Percentiles rank a stretch among this genome's conserved stretches.
phyloP scores from a whole-genome alignment of 176 grass and related monocot genomes.

The Carex pumila region DNA sequence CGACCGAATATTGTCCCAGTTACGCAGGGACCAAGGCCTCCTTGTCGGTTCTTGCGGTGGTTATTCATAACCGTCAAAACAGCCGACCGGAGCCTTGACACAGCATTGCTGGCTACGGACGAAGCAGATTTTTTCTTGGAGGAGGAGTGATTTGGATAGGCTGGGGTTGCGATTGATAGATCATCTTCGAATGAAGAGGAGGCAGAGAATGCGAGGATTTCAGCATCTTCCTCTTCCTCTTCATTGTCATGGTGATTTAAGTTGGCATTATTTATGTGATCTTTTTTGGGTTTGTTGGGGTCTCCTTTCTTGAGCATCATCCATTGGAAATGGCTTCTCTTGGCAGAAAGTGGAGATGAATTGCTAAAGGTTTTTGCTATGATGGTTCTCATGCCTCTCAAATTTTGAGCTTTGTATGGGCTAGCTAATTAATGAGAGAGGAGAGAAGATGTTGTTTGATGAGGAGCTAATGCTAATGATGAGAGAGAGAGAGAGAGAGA shows the following conservation, averaged over 20 bases:
- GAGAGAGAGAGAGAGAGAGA: neutral
- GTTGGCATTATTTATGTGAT: neutral
- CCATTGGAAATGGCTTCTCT: slow-evolving; percentile 24
- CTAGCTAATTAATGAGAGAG: slow-evolving; percentile 9
- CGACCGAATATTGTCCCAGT: slow-evolving; percentile 93
- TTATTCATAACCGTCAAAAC: slow-evolving; percentile 54
- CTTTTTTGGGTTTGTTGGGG: slow-evolving; percentile 12
- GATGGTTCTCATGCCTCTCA: slow-evolving; percentile 22
- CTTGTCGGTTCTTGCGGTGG: slow-evolving; percentile 22
- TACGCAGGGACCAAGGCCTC: slow-evolving; percentile 53
- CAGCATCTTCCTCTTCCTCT: slow-evolving; percentile 18
- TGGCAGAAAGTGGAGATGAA: slow-evolving; percentile 15
- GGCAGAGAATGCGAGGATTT: slow-evolving; percentile 16
- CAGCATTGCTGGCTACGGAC: slow-evolving; percentile 21
- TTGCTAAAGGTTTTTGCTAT: slow-evolving; percentile 24
- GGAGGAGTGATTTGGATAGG: neutral
- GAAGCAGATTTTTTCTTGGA: slow-evolving; percentile 2
- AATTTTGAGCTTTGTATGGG: neutral
- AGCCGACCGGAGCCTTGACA: slow-evolving; percentile 48
- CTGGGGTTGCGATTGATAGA: neutral
- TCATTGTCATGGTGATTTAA: neutral
- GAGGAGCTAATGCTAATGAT: slow-evolving; percentile 18
- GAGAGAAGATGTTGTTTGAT: neutral
- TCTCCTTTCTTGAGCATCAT: slow-evolving; percentile 21
- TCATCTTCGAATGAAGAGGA: slow-evolving; percentile 16